Evolutionary conservation across 2,329 filamentous ascomycete genomes (phyloP), one percentile per base, ranked within the genome.

Genomic region (Penicillium sp.): DNA sequence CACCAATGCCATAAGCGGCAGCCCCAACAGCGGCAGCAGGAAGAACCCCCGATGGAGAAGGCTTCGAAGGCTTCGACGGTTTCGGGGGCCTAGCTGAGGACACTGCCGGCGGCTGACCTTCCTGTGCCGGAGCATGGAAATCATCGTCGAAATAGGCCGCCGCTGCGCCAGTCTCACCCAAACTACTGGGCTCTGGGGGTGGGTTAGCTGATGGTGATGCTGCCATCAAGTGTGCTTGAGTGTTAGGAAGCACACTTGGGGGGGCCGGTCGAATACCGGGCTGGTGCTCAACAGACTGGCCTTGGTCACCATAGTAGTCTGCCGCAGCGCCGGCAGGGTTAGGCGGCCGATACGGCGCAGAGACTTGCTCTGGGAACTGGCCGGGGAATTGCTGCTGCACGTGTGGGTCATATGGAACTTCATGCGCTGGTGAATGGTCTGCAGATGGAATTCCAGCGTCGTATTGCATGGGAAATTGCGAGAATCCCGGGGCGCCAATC

Each of bases 271-370:
- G 78, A 12, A 85, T 77, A n/a, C 86, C 86, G 7, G 86, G 85
- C 68, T 88, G 86, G 13, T 76, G 69, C 10, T 75, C 68, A 2
- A 88, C 84, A 19, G 83, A 86, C 67, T 87, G 76, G 12, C 85
- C 85, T 64, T 84, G 80, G 67, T 87, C 85, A 43, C 81, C 79
- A 68, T 87, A 88, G 69, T 86, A 88, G 35, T 86, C 83, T 17
- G 86, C 80, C 6, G 84, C 84, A 36, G 78, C 77, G 33, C 85
- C 86, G 53, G 79, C 79, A 21, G 78, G 76, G 41, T 78, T 69
- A 55, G 75, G 73, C 53, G 79, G 78, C 53, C 76, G 72, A 64
- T 79, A 82, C 43, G 82, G 78, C 49, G 74, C 69, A 10, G 81
- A 64, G 58, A 73, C 79, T 12, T 75, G 70, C 6, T 70, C 60